Conservation (phyloP, 2,329 filamentous ascomycete genomes). For the Knufia petricola region DNA sequence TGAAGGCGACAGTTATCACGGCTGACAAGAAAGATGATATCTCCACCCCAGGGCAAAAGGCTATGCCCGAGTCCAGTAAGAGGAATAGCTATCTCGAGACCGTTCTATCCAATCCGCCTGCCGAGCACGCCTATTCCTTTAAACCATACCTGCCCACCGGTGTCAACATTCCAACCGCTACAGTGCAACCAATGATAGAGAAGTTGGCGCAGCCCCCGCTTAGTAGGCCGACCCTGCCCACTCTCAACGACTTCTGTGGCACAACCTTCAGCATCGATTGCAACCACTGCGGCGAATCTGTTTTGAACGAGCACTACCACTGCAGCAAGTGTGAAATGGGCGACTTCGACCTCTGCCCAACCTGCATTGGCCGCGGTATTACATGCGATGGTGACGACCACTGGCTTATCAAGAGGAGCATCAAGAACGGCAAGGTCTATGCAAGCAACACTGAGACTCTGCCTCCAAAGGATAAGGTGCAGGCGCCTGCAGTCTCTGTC, state of each 20-base stretch:
- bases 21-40: constrained; percentile 15
- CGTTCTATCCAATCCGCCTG: constrained; percentile 26
- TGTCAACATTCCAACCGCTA: too few species aligned
- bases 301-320: constrained; percentile 80
- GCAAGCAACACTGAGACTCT: constrained; percentile 80
- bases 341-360: constrained; percentile 84
- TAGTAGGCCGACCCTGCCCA: constrained; percentile 27
- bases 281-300: constrained; percentile 74
- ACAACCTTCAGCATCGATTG: constrained; percentile 76
- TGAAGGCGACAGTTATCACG: constrained; percentile 54
- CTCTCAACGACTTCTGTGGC: constrained; percentile 27
- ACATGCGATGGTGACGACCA: constrained; percentile 71
- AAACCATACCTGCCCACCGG: constrained; percentile 5
- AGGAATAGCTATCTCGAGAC: constrained; percentile 35
- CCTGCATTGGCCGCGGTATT: constrained; percentile 65
- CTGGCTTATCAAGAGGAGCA: constrained; percentile 87
- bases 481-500: constrained; percentile 12
- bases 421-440: constrained; percentile 67
- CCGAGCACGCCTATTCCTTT: constrained; percentile 5
- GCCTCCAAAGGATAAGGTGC: constrained; percentile 36
- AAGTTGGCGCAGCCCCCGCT: constrained; percentile 10
- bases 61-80: constrained; percentile 13
- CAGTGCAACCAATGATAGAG: not conserved
- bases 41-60: constrained; percentile 13
- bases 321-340: constrained; percentile 88